A percentile compares a stretch with the other conserved stretches of the same genome.
phyloP scores from a whole-genome alignment of 345 rosid species.

The Firmiana major region DNA sequence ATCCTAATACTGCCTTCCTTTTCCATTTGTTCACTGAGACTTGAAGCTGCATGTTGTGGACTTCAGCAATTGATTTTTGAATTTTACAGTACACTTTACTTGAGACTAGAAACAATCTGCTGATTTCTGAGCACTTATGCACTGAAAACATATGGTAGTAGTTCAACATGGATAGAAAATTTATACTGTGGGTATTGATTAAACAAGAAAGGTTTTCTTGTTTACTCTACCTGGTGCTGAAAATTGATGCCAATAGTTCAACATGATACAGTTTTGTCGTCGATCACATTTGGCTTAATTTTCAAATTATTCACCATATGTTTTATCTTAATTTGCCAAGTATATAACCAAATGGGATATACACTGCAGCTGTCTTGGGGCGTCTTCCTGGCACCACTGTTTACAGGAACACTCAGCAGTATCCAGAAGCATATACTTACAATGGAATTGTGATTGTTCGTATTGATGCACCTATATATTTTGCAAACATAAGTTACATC shows the following conservation, averaged over 20 bases:
- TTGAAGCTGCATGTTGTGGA: neutral
- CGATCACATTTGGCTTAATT: neutral
- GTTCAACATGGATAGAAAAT: neutral
- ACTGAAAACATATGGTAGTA: neutral
- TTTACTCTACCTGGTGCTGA: neutral
- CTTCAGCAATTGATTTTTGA: neutral
- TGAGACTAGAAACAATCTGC: neutral
- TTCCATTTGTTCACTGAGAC: neutral
- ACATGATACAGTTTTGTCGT: neutral
- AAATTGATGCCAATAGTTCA: neutral
- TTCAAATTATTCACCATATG: neutral
- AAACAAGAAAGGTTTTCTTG: neutral
- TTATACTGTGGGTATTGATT: neutral
- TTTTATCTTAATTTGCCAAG: neutral
- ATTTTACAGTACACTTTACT: neutral
- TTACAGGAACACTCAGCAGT: slow-evolving; percentile 83
- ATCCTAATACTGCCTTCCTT: neutral
- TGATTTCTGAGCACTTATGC: neutral
- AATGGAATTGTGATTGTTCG: slow-evolving; percentile 92
- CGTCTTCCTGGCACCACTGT: slow-evolving; percentile 99
- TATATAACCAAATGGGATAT: slow-evolving; percentile 9
- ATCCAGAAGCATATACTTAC: slow-evolving; percentile 95
- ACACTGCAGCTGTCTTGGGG: slow-evolving; percentile 81
- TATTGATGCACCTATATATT: slow-evolving; percentile 88
- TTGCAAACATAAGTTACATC: slow-evolving; percentile 91